These are phyloP conservation scores for Colletotrichum navitas DNA, from an alignment of 2,329 filamentous ascomycete genomes.

Conservation along the genomic window DNA sequence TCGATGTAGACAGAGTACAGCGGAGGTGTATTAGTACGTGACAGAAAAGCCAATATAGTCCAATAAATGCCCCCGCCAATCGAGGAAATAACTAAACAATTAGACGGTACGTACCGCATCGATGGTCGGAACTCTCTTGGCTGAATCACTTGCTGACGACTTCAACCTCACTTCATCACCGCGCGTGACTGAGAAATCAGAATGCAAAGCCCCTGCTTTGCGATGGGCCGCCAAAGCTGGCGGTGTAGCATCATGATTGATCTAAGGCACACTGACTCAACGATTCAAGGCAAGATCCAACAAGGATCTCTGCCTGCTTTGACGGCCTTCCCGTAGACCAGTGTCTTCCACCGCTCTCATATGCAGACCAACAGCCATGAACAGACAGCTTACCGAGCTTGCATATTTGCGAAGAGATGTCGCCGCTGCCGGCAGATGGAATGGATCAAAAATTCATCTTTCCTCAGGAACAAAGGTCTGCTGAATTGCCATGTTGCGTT, in stretches of 20 bases:
- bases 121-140: background rate
- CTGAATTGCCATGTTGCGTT: background rate
- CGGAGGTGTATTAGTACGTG: no score
- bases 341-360: background rate
- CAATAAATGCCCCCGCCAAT: background rate
- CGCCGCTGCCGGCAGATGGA: no score
- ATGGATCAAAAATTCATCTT: background rate
- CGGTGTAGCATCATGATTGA: background rate
- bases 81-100: background rate
- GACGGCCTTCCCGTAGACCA: background rate
- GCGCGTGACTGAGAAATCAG: no score
- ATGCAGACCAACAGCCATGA: no score
- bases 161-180: background rate
- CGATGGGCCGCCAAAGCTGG: background rate
- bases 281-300: background rate
- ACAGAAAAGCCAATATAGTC: no score
- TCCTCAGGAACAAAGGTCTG: background rate
- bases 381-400: no score
- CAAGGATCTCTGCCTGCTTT: background rate
- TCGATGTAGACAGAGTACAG: background rate
- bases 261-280: background rate
- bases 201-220: accelerated
- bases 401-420: background rate
- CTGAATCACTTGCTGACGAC: background rate
- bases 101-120: background rate